phyloP scores from a whole-genome alignment of 2,329 filamentous ascomycete species.

The Sphaerostilbella broomeana region DNA sequence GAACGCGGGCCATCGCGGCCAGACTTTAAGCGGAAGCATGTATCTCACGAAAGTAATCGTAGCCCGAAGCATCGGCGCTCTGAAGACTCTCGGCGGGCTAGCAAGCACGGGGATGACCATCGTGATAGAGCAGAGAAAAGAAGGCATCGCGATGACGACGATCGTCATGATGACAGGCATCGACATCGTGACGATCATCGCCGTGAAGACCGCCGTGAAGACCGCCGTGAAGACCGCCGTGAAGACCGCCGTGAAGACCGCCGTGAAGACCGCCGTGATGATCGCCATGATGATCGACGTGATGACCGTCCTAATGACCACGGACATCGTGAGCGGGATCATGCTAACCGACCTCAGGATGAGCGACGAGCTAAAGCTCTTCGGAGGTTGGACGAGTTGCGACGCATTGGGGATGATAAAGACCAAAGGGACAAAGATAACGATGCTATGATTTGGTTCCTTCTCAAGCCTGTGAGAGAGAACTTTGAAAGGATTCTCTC shows the following conservation, averaged over 20 bases:
- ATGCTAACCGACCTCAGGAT: constrained; percentile 28
- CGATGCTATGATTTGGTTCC: constrained; percentile 41
- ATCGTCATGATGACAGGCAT: constrained; percentile 27
- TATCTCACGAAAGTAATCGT: constrained; percentile 38
- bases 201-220: constrained; percentile 21
- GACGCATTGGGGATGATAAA: constrained; percentile 42
- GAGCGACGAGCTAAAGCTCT: constrained; percentile 37
- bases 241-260: constrained; percentile 21
- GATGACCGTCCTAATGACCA: constrained; percentile 16
- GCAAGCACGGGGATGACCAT: constrained; percentile 32
- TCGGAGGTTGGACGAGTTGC: constrained; percentile 36
- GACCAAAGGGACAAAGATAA: constrained; percentile 41
- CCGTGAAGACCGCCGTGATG: constrained; percentile 19
- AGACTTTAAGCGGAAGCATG: constrained; percentile 57
- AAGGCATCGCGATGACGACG: constrained; percentile 26
- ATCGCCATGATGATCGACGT: constrained; percentile 16
- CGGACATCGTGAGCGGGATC: constrained; percentile 27
- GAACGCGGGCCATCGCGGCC: constrained; percentile 46
- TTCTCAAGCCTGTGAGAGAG: constrained; percentile 52
- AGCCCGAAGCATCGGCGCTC: constrained; percentile 37
- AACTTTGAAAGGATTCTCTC: constrained; percentile 54
- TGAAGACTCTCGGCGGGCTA: constrained; percentile 34
- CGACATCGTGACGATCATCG: constrained; percentile 31
- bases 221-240: constrained; percentile 18
- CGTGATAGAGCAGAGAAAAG: constrained; percentile 28